Conservation (phyloP, 257 asterid species). For the Lycium ferocissimum region DNA sequence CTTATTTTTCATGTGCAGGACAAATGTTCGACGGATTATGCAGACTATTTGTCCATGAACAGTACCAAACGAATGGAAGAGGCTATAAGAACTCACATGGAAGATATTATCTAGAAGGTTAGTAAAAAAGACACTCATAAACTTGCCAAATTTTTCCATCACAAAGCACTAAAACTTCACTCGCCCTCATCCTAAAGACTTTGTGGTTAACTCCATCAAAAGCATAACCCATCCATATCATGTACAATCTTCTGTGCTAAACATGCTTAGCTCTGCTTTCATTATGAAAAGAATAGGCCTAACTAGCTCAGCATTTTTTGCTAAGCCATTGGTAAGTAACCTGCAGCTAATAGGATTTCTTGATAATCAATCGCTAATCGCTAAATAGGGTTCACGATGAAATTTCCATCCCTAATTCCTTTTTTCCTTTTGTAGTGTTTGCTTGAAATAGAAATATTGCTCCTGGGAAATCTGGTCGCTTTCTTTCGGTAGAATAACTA, state of each 20-base stretch:
- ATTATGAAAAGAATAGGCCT: neutral
- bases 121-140: neutral
- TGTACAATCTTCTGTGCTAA: neutral
- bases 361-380: neutral
- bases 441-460: neutral
- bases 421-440: no score
- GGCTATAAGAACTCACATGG: constrained; percentile 29
- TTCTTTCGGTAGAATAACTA: neutral
- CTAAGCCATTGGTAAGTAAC: no score
- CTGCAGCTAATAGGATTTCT: no score
- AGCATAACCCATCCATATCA: neutral
- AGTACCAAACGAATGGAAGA: constrained; percentile 58
- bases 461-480: neutral
- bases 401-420: neutral
- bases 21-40: constrained; percentile 46
- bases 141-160: neutral
- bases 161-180: neutral
- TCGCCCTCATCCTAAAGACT: neutral
- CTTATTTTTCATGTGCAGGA: constrained; percentile 39
- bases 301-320: neutral
- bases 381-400: neutral
- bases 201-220: neutral
- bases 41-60: constrained; percentile 46
- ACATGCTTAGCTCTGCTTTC: neutral
- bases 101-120: neutral